Conservation (phyloP, 2,329 filamentous ascomycete genomes). For the Colletotrichum agaves region DNA sequence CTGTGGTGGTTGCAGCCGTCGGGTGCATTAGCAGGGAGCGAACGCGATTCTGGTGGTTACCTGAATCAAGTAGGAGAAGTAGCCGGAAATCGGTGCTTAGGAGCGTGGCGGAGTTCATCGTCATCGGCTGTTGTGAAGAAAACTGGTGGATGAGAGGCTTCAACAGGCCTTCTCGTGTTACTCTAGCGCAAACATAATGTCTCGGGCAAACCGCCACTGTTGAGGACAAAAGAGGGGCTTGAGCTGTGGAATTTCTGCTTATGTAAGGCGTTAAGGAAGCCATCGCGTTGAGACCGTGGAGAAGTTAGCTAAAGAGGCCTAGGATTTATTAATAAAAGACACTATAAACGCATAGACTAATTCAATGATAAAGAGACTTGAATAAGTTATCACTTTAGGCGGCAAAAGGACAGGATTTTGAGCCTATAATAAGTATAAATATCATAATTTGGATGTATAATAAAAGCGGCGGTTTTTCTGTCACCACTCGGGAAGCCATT, state of each 20-base stretch:
- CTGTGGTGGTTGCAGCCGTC: slow-evolving; percentile 26
- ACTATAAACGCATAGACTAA: too few relatives aligned
- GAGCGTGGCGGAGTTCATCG: slow-evolving; percentile 31
- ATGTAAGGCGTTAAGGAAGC: neutral
- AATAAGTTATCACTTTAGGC: too few relatives aligned
- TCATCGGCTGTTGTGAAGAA: slow-evolving; percentile 22
- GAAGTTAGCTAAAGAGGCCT: too few relatives aligned
- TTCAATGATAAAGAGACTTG: too few relatives aligned
- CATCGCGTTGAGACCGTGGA: too few relatives aligned
- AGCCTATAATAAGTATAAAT: too few relatives aligned
- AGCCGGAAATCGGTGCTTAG: slow-evolving; percentile 7
- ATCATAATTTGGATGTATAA: too few relatives aligned
- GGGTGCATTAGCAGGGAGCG: neutral
- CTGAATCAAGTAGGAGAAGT: slow-evolving; percentile 2
- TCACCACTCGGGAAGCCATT: too few relatives aligned
- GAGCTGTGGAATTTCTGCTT: neutral
- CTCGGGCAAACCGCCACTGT: slow-evolving; percentile 32
- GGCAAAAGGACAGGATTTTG: too few relatives aligned
- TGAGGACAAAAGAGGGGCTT: slow-evolving; percentile 5
- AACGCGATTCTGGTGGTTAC: slow-evolving; percentile 6
- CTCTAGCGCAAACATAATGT: slow-evolving; percentile 32
- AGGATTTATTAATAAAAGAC: too few relatives aligned
- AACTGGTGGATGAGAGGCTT: slow-evolving; percentile 30
- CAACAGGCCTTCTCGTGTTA: slow-evolving; percentile 25
- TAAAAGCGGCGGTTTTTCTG: too few relatives aligned